Percentiles rank a stretch among this genome's conserved stretches.
Conservation (phyloP, 2,329 filamentous ascomycete genomes). For the Bipolaris bicolor region DNA sequence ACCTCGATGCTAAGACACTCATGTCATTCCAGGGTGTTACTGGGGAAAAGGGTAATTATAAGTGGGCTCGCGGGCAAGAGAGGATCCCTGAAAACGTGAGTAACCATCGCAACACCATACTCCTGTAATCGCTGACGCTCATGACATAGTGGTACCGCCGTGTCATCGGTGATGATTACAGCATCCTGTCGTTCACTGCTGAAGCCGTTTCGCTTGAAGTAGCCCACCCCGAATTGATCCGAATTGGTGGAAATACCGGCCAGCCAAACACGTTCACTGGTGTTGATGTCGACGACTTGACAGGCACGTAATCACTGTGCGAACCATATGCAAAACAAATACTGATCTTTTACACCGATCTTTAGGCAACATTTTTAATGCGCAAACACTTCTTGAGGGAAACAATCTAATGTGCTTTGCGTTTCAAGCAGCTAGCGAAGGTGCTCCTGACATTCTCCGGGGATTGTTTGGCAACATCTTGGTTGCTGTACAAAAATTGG, state of each 20-base stretch:
- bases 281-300: constrained; percentile 24
- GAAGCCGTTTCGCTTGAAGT: constrained; percentile 19
- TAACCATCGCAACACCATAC: constrained; percentile 2
- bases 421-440: constrained; percentile 23
- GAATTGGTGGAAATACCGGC: constrained; percentile 30
- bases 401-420: constrained; percentile 29
- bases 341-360: background rate
- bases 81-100: constrained; percentile 32
- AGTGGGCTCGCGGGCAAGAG: constrained; percentile 25
- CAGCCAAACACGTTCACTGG: constrained; percentile 26
- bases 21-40: constrained; percentile 29
- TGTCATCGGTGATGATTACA: constrained; percentile 22
- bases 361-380: constrained; percentile 21
- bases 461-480: constrained; percentile 23
- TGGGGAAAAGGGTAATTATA: constrained; percentile 26
- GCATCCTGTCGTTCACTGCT: background rate
- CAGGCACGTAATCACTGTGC: constrained; percentile 7
- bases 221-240: constrained; percentile 14
- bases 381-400: constrained; percentile 19
- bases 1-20: constrained; percentile 23
- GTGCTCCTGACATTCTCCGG: constrained; percentile 20
- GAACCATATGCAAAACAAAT: background rate
- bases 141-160: constrained; percentile 16
- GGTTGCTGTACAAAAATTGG: constrained; percentile 23
- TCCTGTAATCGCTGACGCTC: constrained; percentile 11